These are phyloP conservation scores for Tuber magnatum DNA, from an alignment of 495 filamentous ascomycete genomes.

Conservation along the genomic window DNA sequence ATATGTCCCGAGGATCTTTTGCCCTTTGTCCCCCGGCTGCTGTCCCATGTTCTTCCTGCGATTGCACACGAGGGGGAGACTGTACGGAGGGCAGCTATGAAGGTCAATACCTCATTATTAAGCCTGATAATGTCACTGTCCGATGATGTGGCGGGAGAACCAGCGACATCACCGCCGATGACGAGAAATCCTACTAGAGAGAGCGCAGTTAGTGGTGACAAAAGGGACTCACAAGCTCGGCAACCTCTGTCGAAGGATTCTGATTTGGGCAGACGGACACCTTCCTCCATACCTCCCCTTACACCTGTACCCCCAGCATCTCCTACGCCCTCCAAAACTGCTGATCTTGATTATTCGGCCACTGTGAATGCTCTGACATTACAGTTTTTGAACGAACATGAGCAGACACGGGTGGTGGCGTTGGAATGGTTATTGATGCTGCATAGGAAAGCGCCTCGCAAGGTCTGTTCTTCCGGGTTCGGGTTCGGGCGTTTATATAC, in stretches of 20 bases:
- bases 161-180: constrained; percentile 42
- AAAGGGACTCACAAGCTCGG: constrained; percentile 25
- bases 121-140: constrained; percentile 85
- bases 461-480: constrained; percentile 49
- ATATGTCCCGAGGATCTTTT: constrained; percentile 98
- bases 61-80: constrained; percentile 85
- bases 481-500: constrained; percentile 25
- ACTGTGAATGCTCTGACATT: constrained; percentile 92
- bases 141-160: constrained; percentile 57
- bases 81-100: constrained; percentile 78
- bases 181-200: constrained; percentile 40
- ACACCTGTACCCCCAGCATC: constrained; percentile 49
- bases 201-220: constrained; percentile 25
- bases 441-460: constrained; percentile 85
- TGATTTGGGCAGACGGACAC: constrained; percentile 51
- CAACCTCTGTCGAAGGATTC: constrained; percentile 51
- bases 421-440: constrained; percentile 96
- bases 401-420: constrained; percentile 87
- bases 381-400: constrained; percentile 92
- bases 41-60: constrained; percentile 86
- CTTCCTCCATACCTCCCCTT: constrained; percentile 42
- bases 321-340: constrained; percentile 45
- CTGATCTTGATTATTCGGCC: constrained; percentile 89
- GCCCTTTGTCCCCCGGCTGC: constrained; percentile 80
- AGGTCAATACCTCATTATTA: constrained; percentile 83